Percentiles rank a stretch among this genome's conserved stretches.
phyloP scores from a whole-genome alignment of 805 yeast genomes.

The Pichia kluyveri region DNA sequence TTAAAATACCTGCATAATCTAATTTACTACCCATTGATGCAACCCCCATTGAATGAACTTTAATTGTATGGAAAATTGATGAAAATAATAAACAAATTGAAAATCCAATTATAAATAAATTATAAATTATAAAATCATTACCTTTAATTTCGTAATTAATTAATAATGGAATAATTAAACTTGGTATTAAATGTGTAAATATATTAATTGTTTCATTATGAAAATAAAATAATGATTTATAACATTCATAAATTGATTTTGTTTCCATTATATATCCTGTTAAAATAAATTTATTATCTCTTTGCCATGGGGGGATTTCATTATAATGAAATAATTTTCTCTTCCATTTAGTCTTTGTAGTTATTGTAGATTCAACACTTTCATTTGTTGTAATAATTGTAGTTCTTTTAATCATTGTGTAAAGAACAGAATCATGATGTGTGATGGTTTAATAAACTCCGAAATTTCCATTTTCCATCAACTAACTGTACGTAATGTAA shows the following conservation, averaged over 20 bases:
- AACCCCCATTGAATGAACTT: conserved; percentile 38
- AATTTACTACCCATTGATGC: conserved; percentile 39
- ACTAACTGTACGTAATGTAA: too few relatives aligned
- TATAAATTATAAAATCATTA: conserved; percentile 32
- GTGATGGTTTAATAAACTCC: too few relatives aligned
- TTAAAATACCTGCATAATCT: conserved; percentile 48
- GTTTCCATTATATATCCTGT: conserved; percentile 45
- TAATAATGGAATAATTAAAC: conserved; percentile 23
- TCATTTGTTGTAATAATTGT: too few relatives aligned
- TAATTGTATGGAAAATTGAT: conserved; percentile 41
- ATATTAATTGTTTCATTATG: conserved; percentile 50
- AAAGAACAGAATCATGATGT: too few relatives aligned
- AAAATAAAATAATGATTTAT: conserved; percentile 33
- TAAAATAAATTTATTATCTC: conserved; percentile 43
- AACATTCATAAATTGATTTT: conserved; percentile 29
- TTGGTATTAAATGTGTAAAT: conserved; percentile 42
- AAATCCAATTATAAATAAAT: conserved; percentile 37
- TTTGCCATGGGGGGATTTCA: conserved; percentile 47
- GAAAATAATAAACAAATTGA: conserved; percentile 38
- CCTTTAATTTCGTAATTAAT: conserved; percentile 16
- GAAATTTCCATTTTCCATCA: too few relatives aligned
- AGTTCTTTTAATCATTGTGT: too few relatives aligned
- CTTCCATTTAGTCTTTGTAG: background rate
- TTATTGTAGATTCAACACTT: too few relatives aligned
- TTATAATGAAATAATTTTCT: conserved; percentile 24